Conservation (phyloP, 1,284 basidiomycete genomes). For the Cerioporus squamosus region DNA sequence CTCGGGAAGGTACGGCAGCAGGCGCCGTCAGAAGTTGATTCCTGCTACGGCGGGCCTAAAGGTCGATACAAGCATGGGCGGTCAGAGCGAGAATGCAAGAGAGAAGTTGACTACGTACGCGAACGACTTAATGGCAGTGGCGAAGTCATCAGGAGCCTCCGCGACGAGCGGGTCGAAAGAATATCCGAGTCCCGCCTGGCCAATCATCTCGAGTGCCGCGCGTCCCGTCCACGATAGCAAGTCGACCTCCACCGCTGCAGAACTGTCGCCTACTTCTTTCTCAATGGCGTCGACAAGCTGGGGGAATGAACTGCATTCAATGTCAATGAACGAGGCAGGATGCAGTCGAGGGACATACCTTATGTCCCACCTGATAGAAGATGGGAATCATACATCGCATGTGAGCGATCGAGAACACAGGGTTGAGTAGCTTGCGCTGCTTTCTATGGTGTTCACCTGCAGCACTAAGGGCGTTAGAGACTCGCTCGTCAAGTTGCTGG, state of each 20-base stretch:
- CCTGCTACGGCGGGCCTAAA: not conserved
- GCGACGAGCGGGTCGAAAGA: slow-evolving; percentile 32
- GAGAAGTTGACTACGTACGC: slow-evolving; percentile 12
- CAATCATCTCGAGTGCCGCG: slow-evolving; percentile 35
- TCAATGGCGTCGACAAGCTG: slow-evolving; percentile 18
- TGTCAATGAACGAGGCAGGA: too few relatives aligned
- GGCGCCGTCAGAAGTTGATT: not conserved
- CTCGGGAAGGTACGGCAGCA: slow-evolving; percentile 1
- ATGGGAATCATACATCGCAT: slow-evolving; percentile 20
- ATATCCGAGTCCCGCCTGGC: slow-evolving; percentile 34
- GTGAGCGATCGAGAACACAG: slow-evolving; percentile 18
- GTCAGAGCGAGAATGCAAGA: not conserved
- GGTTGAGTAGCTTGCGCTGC: slow-evolving; percentile 22
- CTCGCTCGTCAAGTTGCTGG: not conserved
- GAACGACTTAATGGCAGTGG: slow-evolving; percentile 27
- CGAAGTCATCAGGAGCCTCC: slow-evolving; percentile 22
- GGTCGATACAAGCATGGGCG: not conserved
- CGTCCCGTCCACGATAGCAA: slow-evolving; percentile 33
- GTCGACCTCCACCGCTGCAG: slow-evolving; percentile 22
- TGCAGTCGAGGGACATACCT: slow-evolving; percentile 2
- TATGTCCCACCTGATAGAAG: slow-evolving; percentile 17
- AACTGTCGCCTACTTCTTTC: slow-evolving; percentile 2
- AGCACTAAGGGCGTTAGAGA: not conserved
- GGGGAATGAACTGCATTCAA: too few relatives aligned
- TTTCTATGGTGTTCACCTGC: slow-evolving; percentile 10